Conservation (phyloP, 495 filamentous ascomycete genomes). For the Xylaria nigripes region DNA sequence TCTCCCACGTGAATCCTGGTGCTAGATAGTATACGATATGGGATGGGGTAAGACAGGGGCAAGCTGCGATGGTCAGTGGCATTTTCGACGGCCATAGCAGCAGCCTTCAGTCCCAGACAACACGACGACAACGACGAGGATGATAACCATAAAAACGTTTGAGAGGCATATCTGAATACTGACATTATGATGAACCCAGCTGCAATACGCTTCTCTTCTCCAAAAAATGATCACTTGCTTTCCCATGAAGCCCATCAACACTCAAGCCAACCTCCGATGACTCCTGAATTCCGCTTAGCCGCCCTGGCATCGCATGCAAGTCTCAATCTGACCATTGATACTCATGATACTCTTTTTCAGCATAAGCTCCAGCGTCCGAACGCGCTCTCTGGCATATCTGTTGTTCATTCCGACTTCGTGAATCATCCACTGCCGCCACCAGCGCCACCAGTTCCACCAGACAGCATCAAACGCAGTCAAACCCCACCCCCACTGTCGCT, state of each 20-base stretch:
- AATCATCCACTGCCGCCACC: conserved; percentile 12
- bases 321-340: conserved; percentile 30
- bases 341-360: conserved; percentile 27
- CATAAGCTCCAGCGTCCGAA: conserved; percentile 33
- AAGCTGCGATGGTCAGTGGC: conserved; percentile 11
- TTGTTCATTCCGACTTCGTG: conserved; percentile 32
- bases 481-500: conserved; percentile 7
- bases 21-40: conserved; percentile 7
- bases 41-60: conserved; percentile 6
- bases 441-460: conserved; percentile 8
- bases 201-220: conserved; percentile 18
- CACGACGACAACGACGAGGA: background rate
- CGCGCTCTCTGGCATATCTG: conserved; percentile 27
- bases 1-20: background rate
- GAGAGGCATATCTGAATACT: background rate
- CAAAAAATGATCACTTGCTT: conserved; percentile 8
- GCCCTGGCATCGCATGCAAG: conserved; percentile 32
- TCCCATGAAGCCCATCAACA: conserved; percentile 19
- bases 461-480: conserved; percentile 20
- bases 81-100: conserved; percentile 13
- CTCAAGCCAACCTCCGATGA: conserved; percentile 13
- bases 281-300: conserved; percentile 20
- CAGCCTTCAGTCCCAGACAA: background rate
- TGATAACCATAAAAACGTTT: background rate
- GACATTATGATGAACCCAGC: conserved; percentile 23